These are phyloP conservation scores for Solanum chacoense DNA, from an alignment of 305 asterid species.

Conservation along the genomic window DNA sequence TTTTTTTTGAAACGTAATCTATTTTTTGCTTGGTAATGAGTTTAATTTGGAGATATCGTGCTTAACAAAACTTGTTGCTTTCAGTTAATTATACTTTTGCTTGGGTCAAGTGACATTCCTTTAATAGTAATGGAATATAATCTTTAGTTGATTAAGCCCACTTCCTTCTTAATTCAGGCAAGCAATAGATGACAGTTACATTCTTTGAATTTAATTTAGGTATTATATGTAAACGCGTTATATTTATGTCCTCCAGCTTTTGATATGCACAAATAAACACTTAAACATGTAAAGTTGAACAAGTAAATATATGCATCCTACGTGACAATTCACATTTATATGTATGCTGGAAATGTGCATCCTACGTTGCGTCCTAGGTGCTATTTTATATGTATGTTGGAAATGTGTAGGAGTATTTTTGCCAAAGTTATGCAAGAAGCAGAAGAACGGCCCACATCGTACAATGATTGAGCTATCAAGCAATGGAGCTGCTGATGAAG, in stretches of 20 bases:
- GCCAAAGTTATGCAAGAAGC: constrained; percentile 12
- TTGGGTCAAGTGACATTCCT: not conserved
- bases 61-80: not conserved
- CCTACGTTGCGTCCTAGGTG: too few relatives aligned
- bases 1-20: not conserved
- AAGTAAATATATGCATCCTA: too few relatives aligned
- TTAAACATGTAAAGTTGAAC: not conserved
- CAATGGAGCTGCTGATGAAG: constrained; percentile 2
- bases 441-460: not conserved
- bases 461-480: constrained; percentile 9
- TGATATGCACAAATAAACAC: too few relatives aligned
- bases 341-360: too few relatives aligned
- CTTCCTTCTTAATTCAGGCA: not conserved
- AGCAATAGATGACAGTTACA: not conserved
- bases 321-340: too few relatives aligned
- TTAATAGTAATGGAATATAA: not conserved
- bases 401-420: constrained; percentile 6
- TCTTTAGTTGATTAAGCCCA: not conserved
- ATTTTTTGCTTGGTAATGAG: not conserved
- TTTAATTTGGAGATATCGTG: not conserved
- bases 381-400: not conserved
- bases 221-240: too few relatives aligned
- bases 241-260: too few relatives aligned
- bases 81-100: not conserved
- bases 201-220: not conserved